Percentiles rank a stretch among this genome's conserved stretches.
Conservation (phyloP, 2,329 filamentous ascomycete genomes). For the Coniochaeta sp. region DNA sequence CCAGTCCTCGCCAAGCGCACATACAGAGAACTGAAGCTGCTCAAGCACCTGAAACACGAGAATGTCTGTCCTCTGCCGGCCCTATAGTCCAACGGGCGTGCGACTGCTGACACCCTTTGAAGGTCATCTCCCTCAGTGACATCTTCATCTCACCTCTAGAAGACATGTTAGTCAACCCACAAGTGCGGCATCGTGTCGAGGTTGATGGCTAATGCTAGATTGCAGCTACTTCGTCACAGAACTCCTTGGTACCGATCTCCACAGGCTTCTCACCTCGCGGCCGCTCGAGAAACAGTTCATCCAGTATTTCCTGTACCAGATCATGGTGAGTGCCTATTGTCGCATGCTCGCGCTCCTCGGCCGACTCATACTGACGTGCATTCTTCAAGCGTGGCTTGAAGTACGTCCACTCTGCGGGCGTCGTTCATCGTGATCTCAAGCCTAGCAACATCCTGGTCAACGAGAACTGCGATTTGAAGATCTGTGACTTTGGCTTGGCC, state of each 20-base stretch:
- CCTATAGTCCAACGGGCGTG: constrained; percentile 14
- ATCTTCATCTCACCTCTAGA: constrained; percentile 99
- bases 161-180: constrained; percentile 71
- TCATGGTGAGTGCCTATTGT: constrained; percentile 59
- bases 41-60: constrained; percentile 95
- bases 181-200: neutral
- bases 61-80: constrained; percentile 53
- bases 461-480: constrained; percentile 99
- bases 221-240: constrained; percentile 94
- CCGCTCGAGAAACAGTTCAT: constrained; percentile 99
- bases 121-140: constrained; percentile 97
- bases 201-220: constrained; percentile 8
- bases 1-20: constrained; percentile 95
- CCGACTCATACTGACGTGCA: neutral
- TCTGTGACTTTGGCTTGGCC: constrained; percentile 96
- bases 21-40: constrained; percentile 91
- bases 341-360: constrained; percentile 8
- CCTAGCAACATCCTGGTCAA: constrained; percentile 99
- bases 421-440: constrained; percentile 95
- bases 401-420: constrained; percentile 97
- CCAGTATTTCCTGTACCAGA: constrained; percentile 99
- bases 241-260: constrained; percentile 90
- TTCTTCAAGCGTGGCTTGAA: constrained; percentile 76
- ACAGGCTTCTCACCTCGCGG: constrained; percentile 87
- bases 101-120: constrained; percentile 7